Evolutionary conservation across 352 stramenopile genomes (phyloP).

Genomic region (Phytophthora cactorum): DNA sequence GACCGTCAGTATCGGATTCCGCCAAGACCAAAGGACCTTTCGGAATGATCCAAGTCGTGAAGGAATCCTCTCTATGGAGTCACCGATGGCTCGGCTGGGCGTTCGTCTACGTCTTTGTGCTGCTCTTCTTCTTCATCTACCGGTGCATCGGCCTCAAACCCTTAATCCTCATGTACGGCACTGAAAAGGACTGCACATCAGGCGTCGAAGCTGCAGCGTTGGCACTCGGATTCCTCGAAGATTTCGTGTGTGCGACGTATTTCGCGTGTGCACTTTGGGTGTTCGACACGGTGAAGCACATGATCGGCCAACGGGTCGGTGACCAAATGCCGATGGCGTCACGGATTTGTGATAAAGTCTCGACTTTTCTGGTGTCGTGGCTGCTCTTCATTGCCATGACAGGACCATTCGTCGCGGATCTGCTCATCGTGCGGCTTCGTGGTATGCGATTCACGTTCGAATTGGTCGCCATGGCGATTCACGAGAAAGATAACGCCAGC

Average conservation of each 20-base stretch:
- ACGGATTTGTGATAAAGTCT: conserved; percentile 21
- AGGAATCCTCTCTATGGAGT: conserved; percentile 3
- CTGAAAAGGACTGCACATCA: conserved; percentile 21
- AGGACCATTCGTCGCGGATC: conserved; percentile 39
- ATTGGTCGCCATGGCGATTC: conserved; percentile 43
- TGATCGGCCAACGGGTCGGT: neutral
- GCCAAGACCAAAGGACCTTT: conserved; percentile 1
- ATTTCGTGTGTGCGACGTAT: conserved; percentile 40
- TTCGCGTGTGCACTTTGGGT: conserved; percentile 13
- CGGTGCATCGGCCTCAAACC: conserved; percentile 26
- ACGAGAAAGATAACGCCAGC: conserved; percentile 39
- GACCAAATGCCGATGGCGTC: neutral
- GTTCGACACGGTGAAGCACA: conserved; percentile 13
- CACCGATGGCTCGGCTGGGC: conserved; percentile 47
- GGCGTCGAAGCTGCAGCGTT: conserved; percentile 25
- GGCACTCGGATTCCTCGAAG: conserved; percentile 47
- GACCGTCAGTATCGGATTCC: neutral
- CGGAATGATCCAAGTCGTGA: conserved; percentile 6
- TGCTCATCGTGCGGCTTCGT: conserved; percentile 44
- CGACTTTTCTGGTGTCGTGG: conserved; percentile 40
- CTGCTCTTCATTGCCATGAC: conserved; percentile 33
- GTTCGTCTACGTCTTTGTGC: conserved; percentile 32
- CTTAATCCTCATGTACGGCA: neutral
- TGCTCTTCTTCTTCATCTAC: conserved; percentile 47
- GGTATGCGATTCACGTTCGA: conserved; percentile 58